Percentiles rank a stretch among this genome's conserved stretches.
Conservation (phyloP, 2,329 filamentous ascomycete genomes). For the Triangularia setosa region DNA sequence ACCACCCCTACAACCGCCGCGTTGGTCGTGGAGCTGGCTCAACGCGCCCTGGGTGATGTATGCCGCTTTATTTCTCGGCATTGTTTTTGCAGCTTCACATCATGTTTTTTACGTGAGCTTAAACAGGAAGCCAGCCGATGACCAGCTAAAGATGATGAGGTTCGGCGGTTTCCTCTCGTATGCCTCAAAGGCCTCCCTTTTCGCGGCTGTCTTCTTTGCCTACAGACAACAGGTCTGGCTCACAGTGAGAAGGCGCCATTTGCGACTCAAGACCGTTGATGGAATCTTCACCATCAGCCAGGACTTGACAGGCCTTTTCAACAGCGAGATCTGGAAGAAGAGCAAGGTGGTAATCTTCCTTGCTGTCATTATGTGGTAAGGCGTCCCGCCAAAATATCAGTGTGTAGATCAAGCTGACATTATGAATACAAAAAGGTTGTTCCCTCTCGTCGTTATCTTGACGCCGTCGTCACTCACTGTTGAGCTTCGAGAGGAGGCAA, state of each 20-base stretch:
- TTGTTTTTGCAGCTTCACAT: constrained; percentile 21
- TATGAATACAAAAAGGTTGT: constrained; percentile 18
- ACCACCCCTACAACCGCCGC: not conserved
- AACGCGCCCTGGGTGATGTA: constrained; percentile 23
- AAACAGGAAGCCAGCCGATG: constrained; percentile 20
- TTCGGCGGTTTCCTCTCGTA: constrained; percentile 24
- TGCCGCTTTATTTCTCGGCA: constrained; percentile 16
- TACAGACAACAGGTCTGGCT: constrained; percentile 26
- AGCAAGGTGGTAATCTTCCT: constrained; percentile 18
- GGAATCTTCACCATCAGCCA: constrained; percentile 21
- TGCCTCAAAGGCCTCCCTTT: constrained; percentile 21
- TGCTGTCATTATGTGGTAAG: constrained; percentile 21
- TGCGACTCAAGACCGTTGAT: constrained; percentile 23
- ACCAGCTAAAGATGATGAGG: constrained; percentile 25
- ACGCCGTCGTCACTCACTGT: constrained; percentile 30
- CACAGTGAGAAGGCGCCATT: constrained; percentile 19
- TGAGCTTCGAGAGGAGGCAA: constrained; percentile 19
- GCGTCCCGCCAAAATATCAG: not conserved
- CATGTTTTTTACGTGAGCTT: constrained; percentile 22
- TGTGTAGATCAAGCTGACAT: not conserved
- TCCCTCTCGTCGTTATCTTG: constrained; percentile 30
- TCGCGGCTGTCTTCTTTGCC: constrained; percentile 22
- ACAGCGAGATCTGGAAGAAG: constrained; percentile 22
- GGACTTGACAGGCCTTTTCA: constrained; percentile 20
- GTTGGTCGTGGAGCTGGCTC: constrained; percentile 15